A percentile compares a stretch with the other conserved stretches of the same genome.
Evolutionary conservation across 78 protist species (phyloP).

Genomic region (Dictyostelium capitatum): DNA sequence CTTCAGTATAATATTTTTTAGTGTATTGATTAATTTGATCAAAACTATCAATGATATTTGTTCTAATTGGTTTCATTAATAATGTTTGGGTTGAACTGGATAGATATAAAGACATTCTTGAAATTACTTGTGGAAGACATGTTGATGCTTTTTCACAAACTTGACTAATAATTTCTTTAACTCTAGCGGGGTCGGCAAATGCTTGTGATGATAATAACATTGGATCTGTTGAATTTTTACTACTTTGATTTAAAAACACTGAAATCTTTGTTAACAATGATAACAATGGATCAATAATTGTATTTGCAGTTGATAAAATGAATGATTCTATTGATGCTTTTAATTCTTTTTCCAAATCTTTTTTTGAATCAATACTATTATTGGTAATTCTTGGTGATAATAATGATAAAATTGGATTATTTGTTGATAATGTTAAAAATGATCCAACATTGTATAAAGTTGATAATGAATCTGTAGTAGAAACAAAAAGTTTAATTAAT

Average conservation of each 20-base stretch:
- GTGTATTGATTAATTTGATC: slow-evolving; percentile 67
- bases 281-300: slow-evolving; percentile 64
- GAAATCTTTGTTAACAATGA: slow-evolving; percentile 69
- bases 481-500: background rate
- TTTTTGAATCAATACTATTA: slow-evolving; percentile 76
- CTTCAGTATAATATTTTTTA: slow-evolving; percentile 52
- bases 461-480: slow-evolving; percentile 43
- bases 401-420: slow-evolving; percentile 50
- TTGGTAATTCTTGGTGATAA: slow-evolving; percentile 71
- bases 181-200: slow-evolving; percentile 56
- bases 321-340: slow-evolving; percentile 72
- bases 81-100: slow-evolving; percentile 28
- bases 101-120: slow-evolving; percentile 44
- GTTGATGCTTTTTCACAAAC: background rate
- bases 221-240: background rate
- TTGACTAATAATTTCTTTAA: slow-evolving; percentile 31
- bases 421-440: slow-evolving; percentile 43
- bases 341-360: slow-evolving; percentile 83
- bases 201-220: slow-evolving; percentile 47
- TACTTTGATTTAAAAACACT: slow-evolving; percentile 43
- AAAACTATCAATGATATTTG: slow-evolving; percentile 68
- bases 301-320: slow-evolving; percentile 64
- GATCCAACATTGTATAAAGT: slow-evolving; percentile 66
- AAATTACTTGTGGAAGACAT: slow-evolving; percentile 37
- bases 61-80: slow-evolving; percentile 61